These are phyloP conservation scores for Goffeauzyma gilvescens DNA, from an alignment of 768 basidiomycete genomes.

Conservation along the genomic window DNA sequence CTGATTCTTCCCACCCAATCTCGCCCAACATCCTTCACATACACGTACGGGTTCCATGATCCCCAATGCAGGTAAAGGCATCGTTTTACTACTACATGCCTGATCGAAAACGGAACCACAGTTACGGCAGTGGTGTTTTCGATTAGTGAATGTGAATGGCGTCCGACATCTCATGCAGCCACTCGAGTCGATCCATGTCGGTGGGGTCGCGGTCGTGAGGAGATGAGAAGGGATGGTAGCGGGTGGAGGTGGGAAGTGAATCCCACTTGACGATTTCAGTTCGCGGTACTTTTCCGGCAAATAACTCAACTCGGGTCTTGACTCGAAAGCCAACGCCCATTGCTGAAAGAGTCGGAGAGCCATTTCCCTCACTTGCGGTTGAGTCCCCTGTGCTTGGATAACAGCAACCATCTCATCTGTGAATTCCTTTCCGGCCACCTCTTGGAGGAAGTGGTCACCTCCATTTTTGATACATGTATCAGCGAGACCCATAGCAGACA, in stretches of 20 bases:
- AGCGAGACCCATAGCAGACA: constrained; percentile 67
- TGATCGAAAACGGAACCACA: constrained; percentile 96
- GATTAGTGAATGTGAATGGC: constrained; percentile 79
- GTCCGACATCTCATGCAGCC: constrained; percentile 82
- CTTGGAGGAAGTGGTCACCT: constrained; percentile 70
- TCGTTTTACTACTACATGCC: constrained; percentile 63
- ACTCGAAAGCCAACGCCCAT: constrained; percentile 79
- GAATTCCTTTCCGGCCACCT: constrained; percentile 74
- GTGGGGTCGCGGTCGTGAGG: constrained; percentile 38
- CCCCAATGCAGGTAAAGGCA: constrained; percentile 79
- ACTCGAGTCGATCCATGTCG: constrained; percentile 94
- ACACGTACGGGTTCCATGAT: constrained; percentile 82
- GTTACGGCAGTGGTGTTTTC: constrained; percentile 95
- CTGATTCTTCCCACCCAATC: too few relatives aligned
- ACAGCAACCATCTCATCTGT: constrained; percentile 83
- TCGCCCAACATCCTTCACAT: constrained; percentile 74
- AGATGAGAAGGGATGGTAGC: constrained; percentile 17
- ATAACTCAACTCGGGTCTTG: constrained; percentile 53
- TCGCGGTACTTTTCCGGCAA: constrained; percentile 62
- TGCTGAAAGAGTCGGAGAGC: constrained; percentile 69
- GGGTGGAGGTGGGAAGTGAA: constrained; percentile 24
- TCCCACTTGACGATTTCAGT: constrained; percentile 52
- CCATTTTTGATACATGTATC: constrained; percentile 94
- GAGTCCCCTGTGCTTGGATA: constrained; percentile 50
- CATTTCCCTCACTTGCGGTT: constrained; percentile 62